Conservation (phyloP, 257 asterid genomes). For the Sherardia arvensis region DNA sequence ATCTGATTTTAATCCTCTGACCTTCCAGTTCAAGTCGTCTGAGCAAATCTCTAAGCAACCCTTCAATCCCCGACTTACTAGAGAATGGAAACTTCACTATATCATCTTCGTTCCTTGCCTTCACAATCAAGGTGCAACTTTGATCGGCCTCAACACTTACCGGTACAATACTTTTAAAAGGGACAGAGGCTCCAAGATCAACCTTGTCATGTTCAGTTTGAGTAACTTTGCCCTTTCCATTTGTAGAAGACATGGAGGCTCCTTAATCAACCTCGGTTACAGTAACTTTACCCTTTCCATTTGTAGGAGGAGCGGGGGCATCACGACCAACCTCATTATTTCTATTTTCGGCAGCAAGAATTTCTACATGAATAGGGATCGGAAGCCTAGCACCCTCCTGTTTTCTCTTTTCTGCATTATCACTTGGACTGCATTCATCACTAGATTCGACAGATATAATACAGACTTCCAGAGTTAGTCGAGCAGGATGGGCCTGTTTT, state of each 20-base stretch:
- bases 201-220: background rate
- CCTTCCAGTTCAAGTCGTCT: background rate
- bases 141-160: background rate
- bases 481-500: background rate
- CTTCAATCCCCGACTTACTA: background rate
- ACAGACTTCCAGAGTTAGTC: background rate
- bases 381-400: background rate
- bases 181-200: background rate
- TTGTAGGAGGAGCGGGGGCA: background rate
- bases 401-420: background rate
- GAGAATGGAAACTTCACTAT: background rate
- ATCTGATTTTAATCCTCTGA: background rate
- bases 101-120: background rate
- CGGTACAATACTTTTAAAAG: background rate
- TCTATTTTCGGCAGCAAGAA: background rate
- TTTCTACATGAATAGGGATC: background rate
- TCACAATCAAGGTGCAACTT: background rate
- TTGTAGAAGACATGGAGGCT: too few species aligned
- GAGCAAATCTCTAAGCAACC: background rate
- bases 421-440: background rate
- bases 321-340: background rate
- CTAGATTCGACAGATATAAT: background rate
- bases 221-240: too few species aligned
- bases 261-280: too few species aligned
- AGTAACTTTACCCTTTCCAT: background rate